phyloP scores from a whole-genome alignment of 768 basidiomycete genomes.

The Astraeus odoratus region DNA sequence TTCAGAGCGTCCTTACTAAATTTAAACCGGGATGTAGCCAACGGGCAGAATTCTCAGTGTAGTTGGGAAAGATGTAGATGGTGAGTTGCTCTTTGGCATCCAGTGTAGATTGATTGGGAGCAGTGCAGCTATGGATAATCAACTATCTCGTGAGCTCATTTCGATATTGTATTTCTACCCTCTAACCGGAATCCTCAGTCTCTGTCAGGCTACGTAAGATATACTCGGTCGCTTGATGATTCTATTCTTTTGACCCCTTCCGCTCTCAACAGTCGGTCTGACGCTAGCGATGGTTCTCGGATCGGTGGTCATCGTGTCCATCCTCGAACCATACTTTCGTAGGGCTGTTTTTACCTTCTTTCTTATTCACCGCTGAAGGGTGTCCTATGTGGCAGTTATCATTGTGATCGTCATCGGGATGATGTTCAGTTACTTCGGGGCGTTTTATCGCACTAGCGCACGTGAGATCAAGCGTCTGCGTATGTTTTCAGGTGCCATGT shows the following conservation, averaged over 20 bases:
- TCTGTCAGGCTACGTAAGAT: constrained; percentile 47
- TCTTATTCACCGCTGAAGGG: neutral
- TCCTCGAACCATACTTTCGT: constrained; percentile 59
- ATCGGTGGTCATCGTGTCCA: constrained; percentile 47
- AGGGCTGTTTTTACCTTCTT: constrained; percentile 14
- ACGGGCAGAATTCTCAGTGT: constrained; percentile 54
- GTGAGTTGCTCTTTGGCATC: constrained; percentile 23
- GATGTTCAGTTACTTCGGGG: constrained; percentile 60
- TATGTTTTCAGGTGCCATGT: constrained; percentile 15
- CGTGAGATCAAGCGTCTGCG: constrained; percentile 59
- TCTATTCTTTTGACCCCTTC: neutral
- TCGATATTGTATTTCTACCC: neutral
- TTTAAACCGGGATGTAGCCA: constrained; percentile 41
- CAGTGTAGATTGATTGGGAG: neutral
- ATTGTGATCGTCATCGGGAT: constrained; percentile 46
- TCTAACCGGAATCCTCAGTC: constrained; percentile 26
- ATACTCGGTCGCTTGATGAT: neutral
- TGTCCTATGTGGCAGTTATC: constrained; percentile 35
- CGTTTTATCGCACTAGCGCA: constrained; percentile 65
- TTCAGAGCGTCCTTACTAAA: too few species aligned
- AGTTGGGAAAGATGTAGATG: constrained; percentile 63
- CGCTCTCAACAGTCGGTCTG: constrained; percentile 39
- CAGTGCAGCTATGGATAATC: constrained; percentile 44
- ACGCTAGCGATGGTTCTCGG: constrained; percentile 48
- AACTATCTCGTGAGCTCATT: constrained; percentile 41